Conservation (phyloP, 768 basidiomycete genomes). For the Serendipita indica region DNA sequence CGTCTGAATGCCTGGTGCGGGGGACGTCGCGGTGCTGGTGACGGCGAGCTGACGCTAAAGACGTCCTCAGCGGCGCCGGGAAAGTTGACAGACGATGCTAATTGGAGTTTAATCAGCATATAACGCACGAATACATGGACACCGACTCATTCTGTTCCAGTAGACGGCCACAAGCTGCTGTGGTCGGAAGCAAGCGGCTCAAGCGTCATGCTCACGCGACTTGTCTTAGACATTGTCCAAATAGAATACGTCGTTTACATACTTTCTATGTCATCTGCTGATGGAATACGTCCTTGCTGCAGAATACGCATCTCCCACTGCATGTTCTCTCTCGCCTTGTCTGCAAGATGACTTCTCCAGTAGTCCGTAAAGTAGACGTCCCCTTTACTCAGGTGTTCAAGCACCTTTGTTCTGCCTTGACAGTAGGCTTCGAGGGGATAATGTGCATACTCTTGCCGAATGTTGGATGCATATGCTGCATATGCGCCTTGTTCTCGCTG, state of each 20-base stretch:
- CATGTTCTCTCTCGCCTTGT: background rate
- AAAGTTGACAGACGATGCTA: conserved; percentile 13
- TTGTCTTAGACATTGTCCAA: background rate
- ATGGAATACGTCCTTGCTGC: background rate
- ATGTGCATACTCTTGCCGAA: background rate
- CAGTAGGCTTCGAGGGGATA: background rate
- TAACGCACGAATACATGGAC: background rate
- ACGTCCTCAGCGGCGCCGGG: background rate
- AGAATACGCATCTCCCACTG: background rate
- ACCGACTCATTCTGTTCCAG: too few relatives aligned
- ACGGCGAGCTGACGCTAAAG: background rate
- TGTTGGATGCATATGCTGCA: background rate
- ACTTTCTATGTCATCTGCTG: background rate
- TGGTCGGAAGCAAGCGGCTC: background rate
- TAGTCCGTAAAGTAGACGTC: background rate
- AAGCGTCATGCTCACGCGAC: background rate
- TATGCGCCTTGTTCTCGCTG: background rate
- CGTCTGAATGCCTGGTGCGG: conserved; percentile 28
- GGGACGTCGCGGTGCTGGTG: conserved; percentile 4
- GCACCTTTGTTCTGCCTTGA: background rate
- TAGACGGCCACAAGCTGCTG: background rate
- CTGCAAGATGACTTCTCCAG: background rate
- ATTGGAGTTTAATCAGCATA: background rate
- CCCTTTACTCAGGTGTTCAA: background rate
- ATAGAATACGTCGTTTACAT: background rate